Evolutionary conservation across 1,139 yeast genomes (phyloP).

Genomic region (Citeromyces hawaiiensis): DNA sequence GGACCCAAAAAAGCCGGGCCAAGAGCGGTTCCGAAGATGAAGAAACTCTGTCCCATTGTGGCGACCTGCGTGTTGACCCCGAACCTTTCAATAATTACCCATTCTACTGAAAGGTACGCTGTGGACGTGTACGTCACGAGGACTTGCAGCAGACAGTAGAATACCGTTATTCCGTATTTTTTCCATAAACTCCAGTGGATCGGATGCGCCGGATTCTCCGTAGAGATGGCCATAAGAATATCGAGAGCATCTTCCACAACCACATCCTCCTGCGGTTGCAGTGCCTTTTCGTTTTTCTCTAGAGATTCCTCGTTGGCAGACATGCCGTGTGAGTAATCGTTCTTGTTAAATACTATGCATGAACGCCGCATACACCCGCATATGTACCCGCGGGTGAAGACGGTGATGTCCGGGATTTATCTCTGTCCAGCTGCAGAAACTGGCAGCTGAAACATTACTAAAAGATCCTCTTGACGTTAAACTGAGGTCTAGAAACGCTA

Average conservation of each 20-base stretch:
- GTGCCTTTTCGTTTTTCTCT: background rate
- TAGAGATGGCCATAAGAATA: slow-evolving; percentile 12
- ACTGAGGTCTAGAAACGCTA: too few species aligned
- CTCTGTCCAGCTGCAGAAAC: too few species aligned
- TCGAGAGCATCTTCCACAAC: slow-evolving; percentile 14
- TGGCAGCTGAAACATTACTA: too few species aligned
- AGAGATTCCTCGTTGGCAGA: background rate
- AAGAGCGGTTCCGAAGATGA: slow-evolving; percentile 26
- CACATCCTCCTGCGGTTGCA: background rate
- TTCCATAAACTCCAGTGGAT: slow-evolving; percentile 13
- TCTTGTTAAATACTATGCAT: background rate
- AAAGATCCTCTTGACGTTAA: too few species aligned
- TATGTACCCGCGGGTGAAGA: background rate
- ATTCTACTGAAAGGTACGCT: slow-evolving; percentile 16
- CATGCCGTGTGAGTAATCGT: background rate
- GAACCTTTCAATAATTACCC: slow-evolving; percentile 11
- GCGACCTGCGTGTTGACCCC: slow-evolving; percentile 15
- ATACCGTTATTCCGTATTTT: slow-evolving; percentile 11
- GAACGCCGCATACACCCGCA: background rate
- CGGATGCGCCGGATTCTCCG: slow-evolving; percentile 17
- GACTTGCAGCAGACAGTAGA: slow-evolving; percentile 15
- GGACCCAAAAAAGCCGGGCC: slow-evolving; percentile 65
- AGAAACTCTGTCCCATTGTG: slow-evolving; percentile 18
- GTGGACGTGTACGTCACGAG: slow-evolving; percentile 17
- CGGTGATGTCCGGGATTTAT: background rate